phyloP scores from a whole-genome alignment of 1,284 basidiomycete species.

The Spongiforma sp. region DNA sequence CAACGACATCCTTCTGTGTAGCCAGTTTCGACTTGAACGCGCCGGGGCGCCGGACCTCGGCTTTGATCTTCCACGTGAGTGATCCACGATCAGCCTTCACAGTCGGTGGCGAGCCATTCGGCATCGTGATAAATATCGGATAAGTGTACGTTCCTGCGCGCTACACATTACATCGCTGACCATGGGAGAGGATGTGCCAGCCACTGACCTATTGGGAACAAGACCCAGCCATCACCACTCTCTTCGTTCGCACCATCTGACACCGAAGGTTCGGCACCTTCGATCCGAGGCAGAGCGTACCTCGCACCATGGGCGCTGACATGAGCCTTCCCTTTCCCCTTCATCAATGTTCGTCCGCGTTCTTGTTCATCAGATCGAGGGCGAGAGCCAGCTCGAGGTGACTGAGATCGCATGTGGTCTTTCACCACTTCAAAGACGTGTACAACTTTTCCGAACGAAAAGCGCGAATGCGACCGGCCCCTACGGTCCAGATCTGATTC shows the following conservation, averaged over 20 bases:
- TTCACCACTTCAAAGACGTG: conserved; percentile 46
- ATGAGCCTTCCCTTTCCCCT: conserved; percentile 22
- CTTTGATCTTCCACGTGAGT: conserved; percentile 83
- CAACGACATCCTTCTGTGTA: conserved; percentile 74
- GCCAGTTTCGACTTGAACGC: conserved; percentile 78
- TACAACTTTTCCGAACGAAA: conserved; percentile 44
- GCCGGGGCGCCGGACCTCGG: conserved; percentile 84
- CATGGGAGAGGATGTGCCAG: conserved; percentile 22
- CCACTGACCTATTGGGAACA: conserved; percentile 83
- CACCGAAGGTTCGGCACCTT: conserved; percentile 15
- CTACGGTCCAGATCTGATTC: conserved; percentile 23
- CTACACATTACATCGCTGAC: conserved; percentile 6
- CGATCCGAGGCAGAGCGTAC: conserved; percentile 4
- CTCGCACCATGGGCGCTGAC: not conserved
- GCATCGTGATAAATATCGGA: conserved; percentile 91
- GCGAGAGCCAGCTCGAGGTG: conserved; percentile 32
- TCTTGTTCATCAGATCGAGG: conserved; percentile 20
- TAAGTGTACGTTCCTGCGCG: conserved; percentile 92
- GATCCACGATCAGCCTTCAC: conserved; percentile 82
- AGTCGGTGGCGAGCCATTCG: conserved; percentile 81
- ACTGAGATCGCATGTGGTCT: conserved; percentile 47
- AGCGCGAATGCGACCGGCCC: conserved; percentile 43
- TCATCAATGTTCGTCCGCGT: conserved; percentile 29
- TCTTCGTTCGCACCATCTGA: conserved; percentile 46
- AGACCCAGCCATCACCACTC: conserved; percentile 78